Percentiles rank a stretch among this genome's conserved stretches.
Conservation (phyloP, 116 monocot species). For the Trichopus zeylanicus region DNA sequence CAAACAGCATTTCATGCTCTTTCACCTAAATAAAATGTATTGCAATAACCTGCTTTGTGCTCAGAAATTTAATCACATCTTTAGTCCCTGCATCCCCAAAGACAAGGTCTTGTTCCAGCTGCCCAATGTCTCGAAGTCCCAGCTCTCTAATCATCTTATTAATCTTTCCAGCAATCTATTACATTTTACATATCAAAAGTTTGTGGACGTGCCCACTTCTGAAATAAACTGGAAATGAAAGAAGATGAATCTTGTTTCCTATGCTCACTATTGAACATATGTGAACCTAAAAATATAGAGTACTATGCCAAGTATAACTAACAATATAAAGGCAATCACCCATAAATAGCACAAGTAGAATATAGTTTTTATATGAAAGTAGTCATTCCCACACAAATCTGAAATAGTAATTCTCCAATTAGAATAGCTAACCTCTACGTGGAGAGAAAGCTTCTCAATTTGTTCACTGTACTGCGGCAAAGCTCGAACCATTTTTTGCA, state of each 20-base stretch:
- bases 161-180: conserved; percentile 51
- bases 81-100: conserved; percentile 59
- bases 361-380: no score
- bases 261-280: not conserved
- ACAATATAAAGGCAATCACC: no score
- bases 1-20: not conserved
- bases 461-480: conserved; percentile 92
- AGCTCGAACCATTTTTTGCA: conserved; percentile 95
- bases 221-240: not conserved
- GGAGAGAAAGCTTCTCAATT: conserved; percentile 87
- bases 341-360: no score
- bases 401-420: not conserved
- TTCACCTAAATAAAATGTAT: not conserved
- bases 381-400: no score
- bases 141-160: conserved; percentile 38
- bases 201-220: not conserved
- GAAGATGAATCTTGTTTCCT: not conserved
- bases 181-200: not conserved
- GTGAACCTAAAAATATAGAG: not conserved
- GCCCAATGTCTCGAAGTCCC: conserved; percentile 40
- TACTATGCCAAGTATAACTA: not conserved
- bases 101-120: conserved; percentile 48
- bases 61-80: conserved; percentile 40
- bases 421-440: conserved; percentile 74
- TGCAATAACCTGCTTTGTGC: conserved; percentile 29